phyloP scores from a whole-genome alignment of 345 rosid species.

The Eucalyptus regnans region DNA sequence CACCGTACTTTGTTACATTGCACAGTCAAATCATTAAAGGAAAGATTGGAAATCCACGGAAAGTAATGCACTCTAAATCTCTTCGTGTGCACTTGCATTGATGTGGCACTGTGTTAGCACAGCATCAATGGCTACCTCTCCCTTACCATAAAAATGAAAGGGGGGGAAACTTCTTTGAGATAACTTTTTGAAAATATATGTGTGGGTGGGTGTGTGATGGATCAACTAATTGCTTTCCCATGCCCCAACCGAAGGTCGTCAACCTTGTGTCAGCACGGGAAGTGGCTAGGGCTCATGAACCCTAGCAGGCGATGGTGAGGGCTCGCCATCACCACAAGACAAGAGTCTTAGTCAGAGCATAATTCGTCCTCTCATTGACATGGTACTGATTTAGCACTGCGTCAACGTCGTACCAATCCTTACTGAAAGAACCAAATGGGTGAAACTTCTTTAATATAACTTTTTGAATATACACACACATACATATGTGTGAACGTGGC shows the following conservation, averaged over 20 bases:
- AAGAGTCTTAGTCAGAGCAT: background rate
- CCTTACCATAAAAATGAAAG: background rate
- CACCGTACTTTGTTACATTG: background rate
- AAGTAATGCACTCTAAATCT: background rate
- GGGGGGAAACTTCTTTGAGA: background rate
- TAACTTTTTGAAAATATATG: background rate
- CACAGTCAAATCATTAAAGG: background rate
- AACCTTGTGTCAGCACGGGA: background rate
- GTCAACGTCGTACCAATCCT: fast-evolving
- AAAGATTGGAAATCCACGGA: background rate
- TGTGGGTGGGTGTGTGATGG: fast-evolving
- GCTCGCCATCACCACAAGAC: background rate
- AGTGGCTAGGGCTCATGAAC: background rate
- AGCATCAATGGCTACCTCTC: background rate
- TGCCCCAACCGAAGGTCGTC: too few relatives aligned
- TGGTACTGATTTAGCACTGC: background rate
- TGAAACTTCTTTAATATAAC: background rate
- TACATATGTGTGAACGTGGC: fast-evolving
- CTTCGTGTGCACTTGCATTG: background rate
- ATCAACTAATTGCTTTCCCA: background rate
- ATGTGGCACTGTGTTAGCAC: background rate
- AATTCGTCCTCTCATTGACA: background rate
- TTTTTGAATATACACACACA: background rate
- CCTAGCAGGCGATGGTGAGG: background rate
- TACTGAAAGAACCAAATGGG: fast-evolving